Base-by-base conservation (phyloP, 345 rosid species). In the Physaria fendleri region DNA sequence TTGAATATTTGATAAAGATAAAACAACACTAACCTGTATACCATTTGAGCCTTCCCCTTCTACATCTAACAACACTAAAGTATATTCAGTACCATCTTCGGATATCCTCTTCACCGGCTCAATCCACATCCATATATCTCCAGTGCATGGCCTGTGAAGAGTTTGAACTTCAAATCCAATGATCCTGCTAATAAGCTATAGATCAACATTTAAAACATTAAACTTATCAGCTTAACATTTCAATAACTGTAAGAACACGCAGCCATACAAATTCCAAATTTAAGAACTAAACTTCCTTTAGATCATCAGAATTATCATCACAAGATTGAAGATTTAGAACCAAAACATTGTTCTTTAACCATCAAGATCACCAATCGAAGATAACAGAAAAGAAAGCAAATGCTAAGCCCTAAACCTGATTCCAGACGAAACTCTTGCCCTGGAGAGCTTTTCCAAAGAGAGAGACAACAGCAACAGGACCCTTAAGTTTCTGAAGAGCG, bases 81-180 rank as follows among this genome's bases (percentile, higher is more conserved):
- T 72, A 57, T 78, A 72, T 33, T 78, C 77, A 4, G 73, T 65
- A 11, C 77, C 79, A 75, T 67, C 77, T 61, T 56, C 70, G 6
- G 75, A 61, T 13, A 63, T 65, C 52, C 70, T 68, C 74, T 78
- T 75, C 9, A 64, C 54, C 1, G 79, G 77, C 14, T 74, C 75
- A 71, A 65, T 65, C 79, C 82, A 78, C 74, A 75, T 64, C 82
- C 79, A 78, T 57, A 78, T 68, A 61, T 74, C 82, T 68, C 72
- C 74, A 2, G 57, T 40, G 35, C 67, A 74, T 20, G 64, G 77
- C 23, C 75, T 58, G 42, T 64, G 71, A 25, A 56, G 64, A 11
- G 71, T 59, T 56, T 64, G 73, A 56, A 78, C 77, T 75, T 65
- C 70, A 57, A 68, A 72, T 24, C 77, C 77, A 68, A 57, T 53